Conservation (phyloP, 495 filamentous ascomycete genomes). For the Trichocladium uniseriatum region DNA sequence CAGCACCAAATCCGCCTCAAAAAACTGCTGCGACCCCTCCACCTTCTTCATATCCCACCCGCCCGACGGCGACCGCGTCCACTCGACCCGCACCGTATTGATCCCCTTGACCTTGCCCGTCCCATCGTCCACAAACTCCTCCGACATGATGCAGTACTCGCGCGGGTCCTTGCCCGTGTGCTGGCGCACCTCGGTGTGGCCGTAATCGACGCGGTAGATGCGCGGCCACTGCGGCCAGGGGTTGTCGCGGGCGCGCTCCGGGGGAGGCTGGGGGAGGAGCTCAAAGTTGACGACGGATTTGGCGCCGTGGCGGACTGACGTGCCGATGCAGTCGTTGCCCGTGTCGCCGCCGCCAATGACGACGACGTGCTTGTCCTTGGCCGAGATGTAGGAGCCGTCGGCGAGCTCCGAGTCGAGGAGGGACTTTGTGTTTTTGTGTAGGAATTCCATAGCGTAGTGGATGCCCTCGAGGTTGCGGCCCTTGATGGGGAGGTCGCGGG, state of each 20-base stretch:
- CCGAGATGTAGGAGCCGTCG: constrained; percentile 87
- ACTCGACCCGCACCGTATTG: constrained; percentile 95
- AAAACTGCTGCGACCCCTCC: constrained; percentile 91
- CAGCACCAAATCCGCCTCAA: constrained; percentile 93
- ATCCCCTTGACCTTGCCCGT: constrained; percentile 86
- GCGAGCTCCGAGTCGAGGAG: constrained; percentile 85
- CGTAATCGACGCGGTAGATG: constrained; percentile 97
- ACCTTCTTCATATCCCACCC: constrained; percentile 99
- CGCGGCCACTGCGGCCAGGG: constrained; percentile 99
- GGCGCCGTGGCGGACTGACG: constrained; percentile 93
- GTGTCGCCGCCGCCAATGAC: constrained; percentile 99
- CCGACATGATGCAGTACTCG: constrained; percentile 98
- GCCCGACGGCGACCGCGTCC: constrained; percentile 81
- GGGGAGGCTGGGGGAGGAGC: constrained; percentile 86
- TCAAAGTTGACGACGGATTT: constrained; percentile 98
- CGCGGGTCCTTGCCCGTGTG: constrained; percentile 96
- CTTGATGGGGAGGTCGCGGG: constrained; percentile 89
- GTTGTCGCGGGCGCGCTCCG: constrained; percentile 92
- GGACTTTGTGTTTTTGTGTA: constrained; percentile 98
- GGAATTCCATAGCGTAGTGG: constrained; percentile 97
- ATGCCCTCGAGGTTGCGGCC: constrained; percentile 87
- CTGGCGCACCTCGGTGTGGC: constrained; percentile 92
- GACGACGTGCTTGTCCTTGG: constrained; percentile 92
- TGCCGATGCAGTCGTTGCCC: constrained; percentile 98
- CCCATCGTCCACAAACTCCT: constrained; percentile 94